These are phyloP conservation scores for Sicyos baderoa DNA, from an alignment of 306 rosid genomes.

Conservation along the genomic window DNA sequence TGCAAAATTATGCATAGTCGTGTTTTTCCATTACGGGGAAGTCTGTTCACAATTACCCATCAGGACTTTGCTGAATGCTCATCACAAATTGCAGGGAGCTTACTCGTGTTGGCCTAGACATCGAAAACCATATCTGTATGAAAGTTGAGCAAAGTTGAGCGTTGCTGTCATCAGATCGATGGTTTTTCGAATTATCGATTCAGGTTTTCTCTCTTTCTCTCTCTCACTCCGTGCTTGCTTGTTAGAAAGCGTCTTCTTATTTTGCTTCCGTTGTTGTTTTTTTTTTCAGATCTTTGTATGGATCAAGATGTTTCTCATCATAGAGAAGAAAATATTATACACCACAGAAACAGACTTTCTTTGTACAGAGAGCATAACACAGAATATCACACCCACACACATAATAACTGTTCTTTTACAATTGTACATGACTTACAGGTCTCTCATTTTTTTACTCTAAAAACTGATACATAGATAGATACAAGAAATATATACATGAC, in stretches of 20 bases:
- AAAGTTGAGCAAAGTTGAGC: slow-evolving; percentile 1
- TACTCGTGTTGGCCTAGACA: slow-evolving; percentile 75
- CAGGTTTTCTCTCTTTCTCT: slow-evolving; percentile 9
- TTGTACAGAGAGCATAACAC: not conserved
- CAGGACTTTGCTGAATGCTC: slow-evolving; percentile 7
- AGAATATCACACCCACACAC: slow-evolving; percentile 11
- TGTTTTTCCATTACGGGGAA: too few relatives aligned
- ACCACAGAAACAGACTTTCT: not conserved
- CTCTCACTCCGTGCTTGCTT: not conserved
- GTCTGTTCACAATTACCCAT: not conserved
- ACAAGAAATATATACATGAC: slow-evolving; percentile 4
- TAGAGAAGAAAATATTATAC: slow-evolving; percentile 4
- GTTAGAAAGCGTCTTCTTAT: not conserved
- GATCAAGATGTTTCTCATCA: slow-evolving; percentile 1
- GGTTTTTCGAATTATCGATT: not conserved
- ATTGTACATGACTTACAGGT: slow-evolving; percentile 14
- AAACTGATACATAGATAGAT: slow-evolving; percentile 6
- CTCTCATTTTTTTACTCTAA: not conserved
- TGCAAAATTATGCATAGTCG: too few relatives aligned
- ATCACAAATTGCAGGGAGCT: slow-evolving; percentile 45
- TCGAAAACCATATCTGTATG: slow-evolving; percentile 21
- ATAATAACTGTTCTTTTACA: not conserved
- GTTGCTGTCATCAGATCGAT: not conserved
- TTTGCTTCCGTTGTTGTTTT: not conserved
- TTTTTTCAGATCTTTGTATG: slow-evolving; percentile 5